phyloP scores from a whole-genome alignment of 768 basidiomycete genomes.

The Chiua virens region DNA sequence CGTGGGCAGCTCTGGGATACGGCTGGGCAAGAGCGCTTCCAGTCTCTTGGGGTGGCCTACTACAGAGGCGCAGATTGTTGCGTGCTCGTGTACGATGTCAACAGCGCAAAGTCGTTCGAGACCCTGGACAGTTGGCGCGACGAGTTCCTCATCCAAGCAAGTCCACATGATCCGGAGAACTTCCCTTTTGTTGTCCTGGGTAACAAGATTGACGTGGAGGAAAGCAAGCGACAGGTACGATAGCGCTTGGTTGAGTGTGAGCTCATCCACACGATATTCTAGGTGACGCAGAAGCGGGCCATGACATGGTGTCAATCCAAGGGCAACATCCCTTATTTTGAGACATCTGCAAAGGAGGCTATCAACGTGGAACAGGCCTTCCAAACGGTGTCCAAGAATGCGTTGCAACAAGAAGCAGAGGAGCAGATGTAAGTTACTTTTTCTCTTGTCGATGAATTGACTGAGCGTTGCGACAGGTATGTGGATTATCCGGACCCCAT shows the following conservation, averaged over 20 bases:
- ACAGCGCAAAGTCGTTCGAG: slow-evolving; percentile 97
- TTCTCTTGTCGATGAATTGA: slow-evolving; percentile 9
- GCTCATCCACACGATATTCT: slow-evolving; percentile 1
- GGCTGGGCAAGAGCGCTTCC: slow-evolving; percentile 99
- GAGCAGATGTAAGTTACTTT: slow-evolving; percentile 75
- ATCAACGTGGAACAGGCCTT: slow-evolving; percentile 99
- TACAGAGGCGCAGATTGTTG: slow-evolving; percentile 99
- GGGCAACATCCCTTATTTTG: slow-evolving; percentile 99
- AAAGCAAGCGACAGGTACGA: slow-evolving; percentile 92
- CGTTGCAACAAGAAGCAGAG: slow-evolving; percentile 94
- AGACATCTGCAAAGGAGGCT: slow-evolving; percentile 99
- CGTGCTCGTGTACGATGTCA: slow-evolving; percentile 98
- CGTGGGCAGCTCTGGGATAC: slow-evolving; percentile 94
- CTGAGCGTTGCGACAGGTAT: slow-evolving; percentile 57
- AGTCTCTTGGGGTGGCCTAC: slow-evolving; percentile 97
- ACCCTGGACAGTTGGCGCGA: slow-evolving; percentile 99
- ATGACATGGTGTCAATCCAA: slow-evolving; percentile 99
- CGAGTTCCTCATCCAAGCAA: slow-evolving; percentile 98
- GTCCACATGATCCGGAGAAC: slow-evolving; percentile 98
- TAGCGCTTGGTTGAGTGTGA: not conserved
- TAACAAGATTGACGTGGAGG: slow-evolving; percentile 99
- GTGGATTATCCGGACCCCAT: slow-evolving; percentile 99
- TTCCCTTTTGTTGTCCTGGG: slow-evolving; percentile 99
- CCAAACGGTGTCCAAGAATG: slow-evolving; percentile 99
- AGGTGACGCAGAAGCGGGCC: slow-evolving; percentile 99